A percentile compares a stretch with the other conserved stretches of the same genome.
These are phyloP conservation scores for Aspergillus spinulosporus DNA, from an alignment of 2,329 filamentous ascomycete genomes.

Conservation along the genomic window DNA sequence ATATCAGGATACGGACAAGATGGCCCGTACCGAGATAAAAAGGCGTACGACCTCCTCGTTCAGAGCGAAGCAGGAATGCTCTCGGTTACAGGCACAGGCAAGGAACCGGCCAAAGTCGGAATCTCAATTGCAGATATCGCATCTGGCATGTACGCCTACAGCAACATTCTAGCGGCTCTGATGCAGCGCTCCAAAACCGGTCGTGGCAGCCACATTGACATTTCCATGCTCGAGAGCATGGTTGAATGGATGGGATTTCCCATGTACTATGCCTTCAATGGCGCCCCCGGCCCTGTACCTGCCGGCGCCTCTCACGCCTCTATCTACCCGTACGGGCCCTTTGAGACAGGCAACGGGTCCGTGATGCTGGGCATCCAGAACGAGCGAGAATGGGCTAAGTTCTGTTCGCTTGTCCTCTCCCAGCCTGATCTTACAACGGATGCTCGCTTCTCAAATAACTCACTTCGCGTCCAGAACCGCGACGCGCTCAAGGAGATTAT, in stretches of 20 bases:
- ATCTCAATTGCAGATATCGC: conserved; percentile 58
- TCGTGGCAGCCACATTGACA: conserved; percentile 52
- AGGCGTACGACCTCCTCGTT: conserved; percentile 57
- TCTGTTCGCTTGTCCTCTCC: conserved; percentile 51
- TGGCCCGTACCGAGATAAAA: conserved; percentile 56
- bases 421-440: conserved; percentile 47
- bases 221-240: conserved; percentile 61
- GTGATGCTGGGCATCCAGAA: conserved; percentile 62
- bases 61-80: conserved; percentile 57
- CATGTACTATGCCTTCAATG: conserved; percentile 55
- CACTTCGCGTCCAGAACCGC: conserved; percentile 50
- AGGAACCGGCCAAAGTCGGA: conserved; percentile 52
- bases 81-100: conserved; percentile 51
- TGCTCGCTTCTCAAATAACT: conserved; percentile 51
- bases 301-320: conserved; percentile 56
- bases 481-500: conserved; percentile 51
- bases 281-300: conserved; percentile 45
- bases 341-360: conserved; percentile 50
- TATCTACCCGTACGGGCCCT: conserved; percentile 60
- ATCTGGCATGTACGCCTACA: conserved; percentile 55
- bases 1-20: conserved; percentile 56
- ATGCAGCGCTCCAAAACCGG: conserved; percentile 50
- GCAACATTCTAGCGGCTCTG: conserved; percentile 53
- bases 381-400: conserved; percentile 56
- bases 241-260: conserved; percentile 62